Base-by-base conservation (phyloP, 108 stramenopile species). In the Parietichytrium sp. region DNA sequence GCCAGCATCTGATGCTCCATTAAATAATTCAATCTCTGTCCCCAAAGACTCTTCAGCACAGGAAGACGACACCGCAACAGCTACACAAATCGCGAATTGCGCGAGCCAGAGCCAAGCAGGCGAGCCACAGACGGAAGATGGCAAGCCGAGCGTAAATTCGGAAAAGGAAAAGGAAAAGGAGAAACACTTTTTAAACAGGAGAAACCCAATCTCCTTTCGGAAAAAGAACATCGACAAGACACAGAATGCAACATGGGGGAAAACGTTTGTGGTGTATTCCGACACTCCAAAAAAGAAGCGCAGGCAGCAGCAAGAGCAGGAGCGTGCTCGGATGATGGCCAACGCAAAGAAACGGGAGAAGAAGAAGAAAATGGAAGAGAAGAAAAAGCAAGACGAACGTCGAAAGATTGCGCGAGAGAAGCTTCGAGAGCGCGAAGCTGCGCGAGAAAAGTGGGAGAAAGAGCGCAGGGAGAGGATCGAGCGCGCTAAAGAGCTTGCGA, bases 221-320 rank as follows among this genome's bases (percentile, higher is more conserved):
- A n/a, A n/a, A n/a, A n/a, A n/a, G n/a, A n/a, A n/a, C n/a, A n/a
- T n/a, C n/a, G n/a, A 72, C 10, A 72, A 45, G 61, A 45, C 15
- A 16, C 61, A 72, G 2, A n/a, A 33, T 23, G 61, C 61, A 31
- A 33, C 38, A 47, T n/a, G 61, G 8, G 61, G 38, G 29, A 72
- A 72, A 27, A 45, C 33, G n/a, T 72, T 72, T 72, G 61, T 72
- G 23, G 61, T 72, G 6, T 72, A 45, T 72, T 36, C 61, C 10
- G 61, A 72, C 23, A 23, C 61, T 72, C 45, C 61, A 0, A 33
- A 42, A 8, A 47, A 42, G 6, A 42, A 72, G 33, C 36, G 45
- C 15, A 10, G 61, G 1, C 61, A 45, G 8, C 61, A 38, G 20
- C 61, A 72, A 2, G 61, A 72, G 45, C 6, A 47, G 42, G 38